A percentile compares a stretch with the other conserved stretches of the same genome.
These are phyloP conservation scores for Gossypium sturtianum DNA, from an alignment of 345 rosid species.

Conservation along the genomic window DNA sequence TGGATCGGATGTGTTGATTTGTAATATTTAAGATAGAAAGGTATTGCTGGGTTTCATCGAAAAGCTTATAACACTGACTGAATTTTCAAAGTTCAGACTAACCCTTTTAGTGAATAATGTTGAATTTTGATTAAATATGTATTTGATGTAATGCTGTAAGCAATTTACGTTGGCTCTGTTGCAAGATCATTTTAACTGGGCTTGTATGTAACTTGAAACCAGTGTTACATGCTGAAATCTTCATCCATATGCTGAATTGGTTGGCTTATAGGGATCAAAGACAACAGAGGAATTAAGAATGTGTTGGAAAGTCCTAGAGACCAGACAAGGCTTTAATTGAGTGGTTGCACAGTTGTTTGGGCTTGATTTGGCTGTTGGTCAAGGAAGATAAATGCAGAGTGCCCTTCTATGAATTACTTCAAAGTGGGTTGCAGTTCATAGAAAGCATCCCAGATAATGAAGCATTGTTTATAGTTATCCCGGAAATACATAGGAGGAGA, in stretches of 20 bases:
- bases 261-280: conserved; percentile 91
- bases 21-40: too few relatives aligned
- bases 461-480: conserved; percentile 83
- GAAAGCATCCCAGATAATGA: conserved; percentile 94
- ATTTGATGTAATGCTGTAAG: conserved; percentile 36
- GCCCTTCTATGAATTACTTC: conserved; percentile 86
- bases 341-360: conserved; percentile 90
- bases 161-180: conserved; percentile 73
- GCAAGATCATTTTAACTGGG: conserved; percentile 82
- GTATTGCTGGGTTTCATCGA: too few relatives aligned
- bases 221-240: conserved; percentile 70
- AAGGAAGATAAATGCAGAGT: conserved; percentile 80
- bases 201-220: conserved; percentile 73
- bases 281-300: conserved; percentile 57
- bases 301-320: conserved; percentile 60
- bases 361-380: conserved; percentile 87
- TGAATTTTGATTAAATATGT: too few relatives aligned
- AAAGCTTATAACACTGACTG: too few relatives aligned
- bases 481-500: conserved; percentile 98
- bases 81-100: too few relatives aligned
- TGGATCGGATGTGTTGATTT: too few relatives aligned
- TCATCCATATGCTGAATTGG: conserved; percentile 82
- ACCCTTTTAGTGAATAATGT: too few relatives aligned
- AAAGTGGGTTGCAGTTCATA: conserved; percentile 89
- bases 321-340: conserved; percentile 66